A percentile compares a stretch with the other conserved stretches of the same genome.
phyloP scores from a whole-genome alignment of 2,329 filamentous ascomycete species.

The Rutstroemia sydowiana region DNA sequence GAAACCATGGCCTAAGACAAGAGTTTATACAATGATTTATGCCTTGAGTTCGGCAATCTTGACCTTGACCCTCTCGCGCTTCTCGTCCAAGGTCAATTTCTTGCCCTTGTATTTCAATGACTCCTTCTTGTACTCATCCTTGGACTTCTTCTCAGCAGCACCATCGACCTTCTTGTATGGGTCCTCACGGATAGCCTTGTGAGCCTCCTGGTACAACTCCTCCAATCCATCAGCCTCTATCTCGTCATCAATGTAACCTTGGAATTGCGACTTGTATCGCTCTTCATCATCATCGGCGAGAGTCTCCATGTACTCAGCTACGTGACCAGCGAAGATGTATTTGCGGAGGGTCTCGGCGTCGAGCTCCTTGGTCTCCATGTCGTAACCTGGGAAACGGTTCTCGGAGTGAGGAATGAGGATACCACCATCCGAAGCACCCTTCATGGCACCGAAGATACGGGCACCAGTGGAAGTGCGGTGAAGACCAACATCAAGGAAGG shows the following conservation, averaged over 20 bases:
- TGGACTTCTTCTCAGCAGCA: conserved; percentile 81
- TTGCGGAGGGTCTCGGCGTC: conserved; percentile 94
- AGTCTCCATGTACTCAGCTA: conserved; percentile 99
- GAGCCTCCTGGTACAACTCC: conserved; percentile 91
- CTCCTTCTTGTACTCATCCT: conserved; percentile 95
- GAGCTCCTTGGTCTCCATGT: conserved; percentile 96
- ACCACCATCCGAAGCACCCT: conserved; percentile 97
- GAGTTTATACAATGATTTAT: conserved; percentile 20
- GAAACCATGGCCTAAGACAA: conserved; percentile 14
- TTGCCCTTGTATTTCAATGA: conserved; percentile 76
- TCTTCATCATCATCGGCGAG: conserved; percentile 99
- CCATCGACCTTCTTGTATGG: conserved; percentile 87
- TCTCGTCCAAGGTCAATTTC: conserved; percentile 81
- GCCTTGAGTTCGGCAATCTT: conserved; percentile 78
- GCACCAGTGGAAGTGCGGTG: conserved; percentile 95
- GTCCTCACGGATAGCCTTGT: conserved; percentile 95
- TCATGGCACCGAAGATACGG: conserved; percentile 98
- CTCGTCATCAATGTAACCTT: conserved; percentile 94
- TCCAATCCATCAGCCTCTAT: conserved; percentile 94
- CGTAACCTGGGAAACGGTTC: conserved; percentile 98
- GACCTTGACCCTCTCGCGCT: conserved; percentile 73
- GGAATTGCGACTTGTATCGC: conserved; percentile 98
- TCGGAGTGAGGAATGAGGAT: conserved; percentile 96
- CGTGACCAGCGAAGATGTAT: conserved; percentile 98
- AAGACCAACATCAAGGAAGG: conserved; percentile 96